Base-by-base conservation (phyloP, 73 alveolate species). In the Tetrahymena thermophila region DNA sequence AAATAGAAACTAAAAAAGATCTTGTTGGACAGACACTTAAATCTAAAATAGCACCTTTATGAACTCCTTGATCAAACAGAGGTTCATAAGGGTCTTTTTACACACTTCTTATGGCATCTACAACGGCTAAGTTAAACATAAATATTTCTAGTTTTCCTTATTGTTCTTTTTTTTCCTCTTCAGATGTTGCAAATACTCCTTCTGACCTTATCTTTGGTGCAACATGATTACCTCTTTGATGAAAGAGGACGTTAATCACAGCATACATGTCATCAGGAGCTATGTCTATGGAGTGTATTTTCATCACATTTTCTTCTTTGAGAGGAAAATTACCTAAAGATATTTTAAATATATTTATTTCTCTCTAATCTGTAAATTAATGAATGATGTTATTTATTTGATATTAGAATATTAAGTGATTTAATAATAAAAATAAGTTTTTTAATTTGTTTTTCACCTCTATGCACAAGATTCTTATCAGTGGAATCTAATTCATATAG, bases 261-360 rank as follows among this genome's bases (percentile, higher is more conserved):
- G 96, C 96, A 84, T 94, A 94, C 96, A 94, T 94, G 23, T 94
- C 96, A 94, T 94, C 96, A 35, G 95, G 43, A 42, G 96, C 96
- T 35, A 94, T 85, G 43, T 94, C 95, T 34, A 94, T 85, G 14
- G 93, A 85, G 38, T 94, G 94, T 38, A 94, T 94, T 35, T 94
- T 94, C 56, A 83, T 83, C 8, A 94, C 93, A 85, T 94, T 85
- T 34, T 94, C 96, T 44, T 84, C 96, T 40, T 94, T 94, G 16
- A 94, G 56, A 25, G 71, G 93, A 43, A 85, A 94, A 35, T 94
- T 84, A n/a, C 96, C 96, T 35, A 94, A 44, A n/a, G n/a, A n/a
- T n/a, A n/a, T n/a, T n/a, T n/a, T n/a, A n/a, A n/a, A n/a, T n/a
- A n/a, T n/a, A n/a, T n/a, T n/a, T n/a, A n/a, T n/a, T n/a, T n/a